phyloP scores from a whole-genome alignment of 805 yeast species.

The Candida ascalaphidarum region DNA sequence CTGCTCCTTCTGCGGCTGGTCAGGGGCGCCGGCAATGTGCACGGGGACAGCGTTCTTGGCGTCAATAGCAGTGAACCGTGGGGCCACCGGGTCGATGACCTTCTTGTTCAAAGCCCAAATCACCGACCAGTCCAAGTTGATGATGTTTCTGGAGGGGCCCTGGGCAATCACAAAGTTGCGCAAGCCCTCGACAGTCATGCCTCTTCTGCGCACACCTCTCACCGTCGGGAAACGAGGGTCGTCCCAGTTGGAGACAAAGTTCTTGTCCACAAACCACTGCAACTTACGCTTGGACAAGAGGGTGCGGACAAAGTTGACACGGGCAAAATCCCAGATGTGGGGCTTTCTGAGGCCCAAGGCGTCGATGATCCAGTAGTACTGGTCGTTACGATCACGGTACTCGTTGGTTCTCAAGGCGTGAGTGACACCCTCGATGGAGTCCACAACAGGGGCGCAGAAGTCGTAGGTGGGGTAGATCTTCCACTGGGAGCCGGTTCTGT shows the following conservation, averaged over 20 bases:
- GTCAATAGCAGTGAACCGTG: slow-evolving; percentile 84
- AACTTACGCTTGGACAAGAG: slow-evolving; percentile 92
- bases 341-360: slow-evolving; percentile 82
- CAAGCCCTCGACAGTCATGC: slow-evolving; percentile 98
- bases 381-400: slow-evolving; percentile 97
- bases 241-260: slow-evolving; percentile 88
- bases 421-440: slow-evolving; percentile 92
- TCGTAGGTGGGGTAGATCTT: slow-evolving; percentile 97
- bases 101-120: slow-evolving; percentile 98
- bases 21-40: slow-evolving; percentile 62
- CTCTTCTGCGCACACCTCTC: slow-evolving; percentile 98
- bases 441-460: slow-evolving; percentile 97
- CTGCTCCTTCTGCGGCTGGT: slow-evolving; percentile 51
- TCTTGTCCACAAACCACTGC: slow-evolving; percentile 97
- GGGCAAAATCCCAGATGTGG: slow-evolving; percentile 95
- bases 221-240: slow-evolving; percentile 99
- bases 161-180: slow-evolving; percentile 88
- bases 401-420: slow-evolving; percentile 97
- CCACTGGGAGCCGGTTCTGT: slow-evolving; percentile 90
- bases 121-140: slow-evolving; percentile 94
- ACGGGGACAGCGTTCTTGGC: slow-evolving; percentile 60
- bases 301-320: slow-evolving; percentile 95
- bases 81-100: slow-evolving; percentile 93
- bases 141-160: slow-evolving; percentile 96
- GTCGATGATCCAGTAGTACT: slow-evolving; percentile 91